Evolutionary conservation across 139 green algal species (phyloP), one percentile per base, ranked within the genome.

Genomic region (Pleodorina starrii): DNA sequence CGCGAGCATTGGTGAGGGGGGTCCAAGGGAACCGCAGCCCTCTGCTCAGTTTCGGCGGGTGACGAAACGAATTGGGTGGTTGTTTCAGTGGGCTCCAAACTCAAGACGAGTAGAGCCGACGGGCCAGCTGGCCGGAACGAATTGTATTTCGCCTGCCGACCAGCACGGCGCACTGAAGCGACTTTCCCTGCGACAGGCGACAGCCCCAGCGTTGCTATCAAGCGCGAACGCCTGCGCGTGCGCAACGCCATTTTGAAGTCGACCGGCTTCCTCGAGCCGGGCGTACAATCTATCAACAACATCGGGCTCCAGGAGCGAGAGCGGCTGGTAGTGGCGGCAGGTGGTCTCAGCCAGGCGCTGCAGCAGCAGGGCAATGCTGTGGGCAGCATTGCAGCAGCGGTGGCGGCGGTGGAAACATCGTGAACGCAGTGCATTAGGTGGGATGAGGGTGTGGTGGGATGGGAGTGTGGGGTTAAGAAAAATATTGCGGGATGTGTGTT

Each of bases 231-330:
- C 7, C 79, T 94, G 42, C 84, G 91, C 9, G 82, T 74, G 0
- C 88, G 91, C 66, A 94, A 94, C 50, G 89, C 91, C 43, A 92
- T 94, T 50, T 72, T 94, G 29, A 90, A 88, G 84, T 91, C 84
- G 38, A 94, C 91, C 4, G 91, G 91, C 0, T 94, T 94, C 25
- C 83, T 94, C 23, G 91, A 94, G 69, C 83, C 83, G 2, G 68
- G 83, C 2, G 68, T 81, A 19, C 23, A 79, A 2, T 35, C 23
- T 0, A 25, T 75, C 0, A 44, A 32, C 68, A 72, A 48, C 46
- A 81, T 88, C 17, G 83, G 63, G 1, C 5, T 69, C 44, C 66
- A 72, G 44, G 83, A 81, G 83, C 83, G 63, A 2, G 54, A 80
- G 23, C 66, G 68, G 12, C 36, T 80, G 35, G 21, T 1, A 10